Percentiles rank a stretch among this genome's conserved stretches.
These are phyloP conservation scores for Trametes cubensis DNA, from an alignment of 768 basidiomycete genomes.

Conservation along the genomic window DNA sequence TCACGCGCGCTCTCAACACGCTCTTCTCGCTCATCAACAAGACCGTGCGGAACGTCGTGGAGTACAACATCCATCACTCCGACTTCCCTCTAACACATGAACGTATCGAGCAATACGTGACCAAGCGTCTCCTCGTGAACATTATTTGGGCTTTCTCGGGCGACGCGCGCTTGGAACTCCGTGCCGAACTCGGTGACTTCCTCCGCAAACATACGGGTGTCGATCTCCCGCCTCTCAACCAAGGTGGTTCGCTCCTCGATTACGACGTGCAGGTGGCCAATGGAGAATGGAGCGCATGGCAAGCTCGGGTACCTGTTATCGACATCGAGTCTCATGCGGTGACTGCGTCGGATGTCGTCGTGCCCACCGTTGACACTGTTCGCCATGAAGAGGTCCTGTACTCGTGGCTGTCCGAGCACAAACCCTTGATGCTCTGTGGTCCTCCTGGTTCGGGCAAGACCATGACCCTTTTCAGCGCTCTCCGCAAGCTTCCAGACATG, in stretches of 20 bases:
- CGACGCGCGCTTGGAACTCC: constrained; percentile 88
- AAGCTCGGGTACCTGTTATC: constrained; percentile 87
- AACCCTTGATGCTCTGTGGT: constrained; percentile 96
- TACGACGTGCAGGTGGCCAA: constrained; percentile 87
- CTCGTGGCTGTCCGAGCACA: constrained; percentile 98
- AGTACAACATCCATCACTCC: constrained; percentile 92
- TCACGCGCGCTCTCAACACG: constrained; percentile 88
- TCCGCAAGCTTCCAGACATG: constrained; percentile 97
- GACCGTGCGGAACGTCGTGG: constrained; percentile 88
- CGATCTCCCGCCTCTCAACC: constrained; percentile 76
- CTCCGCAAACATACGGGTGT: constrained; percentile 84
- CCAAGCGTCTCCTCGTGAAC: constrained; percentile 85
- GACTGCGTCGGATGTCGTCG: constrained; percentile 94
- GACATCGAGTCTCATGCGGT: constrained; percentile 97
- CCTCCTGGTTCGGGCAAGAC: constrained; percentile 99
- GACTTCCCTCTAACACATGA: constrained; percentile 91
- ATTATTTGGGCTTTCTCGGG: constrained; percentile 99
- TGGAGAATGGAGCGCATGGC: constrained; percentile 93
- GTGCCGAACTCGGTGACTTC: constrained; percentile 88
- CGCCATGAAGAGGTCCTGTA: constrained; percentile 98
- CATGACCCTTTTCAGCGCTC: constrained; percentile 98
- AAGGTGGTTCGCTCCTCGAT: constrained; percentile 88
- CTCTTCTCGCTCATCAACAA: constrained; percentile 98
- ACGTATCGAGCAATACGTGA: constrained; percentile 87
- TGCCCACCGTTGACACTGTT: constrained; percentile 97